Percentiles rank a stretch among this genome's conserved stretches.
Conservation (phyloP, 768 basidiomycete genomes). For the Cystobasidium tubakii region DNA sequence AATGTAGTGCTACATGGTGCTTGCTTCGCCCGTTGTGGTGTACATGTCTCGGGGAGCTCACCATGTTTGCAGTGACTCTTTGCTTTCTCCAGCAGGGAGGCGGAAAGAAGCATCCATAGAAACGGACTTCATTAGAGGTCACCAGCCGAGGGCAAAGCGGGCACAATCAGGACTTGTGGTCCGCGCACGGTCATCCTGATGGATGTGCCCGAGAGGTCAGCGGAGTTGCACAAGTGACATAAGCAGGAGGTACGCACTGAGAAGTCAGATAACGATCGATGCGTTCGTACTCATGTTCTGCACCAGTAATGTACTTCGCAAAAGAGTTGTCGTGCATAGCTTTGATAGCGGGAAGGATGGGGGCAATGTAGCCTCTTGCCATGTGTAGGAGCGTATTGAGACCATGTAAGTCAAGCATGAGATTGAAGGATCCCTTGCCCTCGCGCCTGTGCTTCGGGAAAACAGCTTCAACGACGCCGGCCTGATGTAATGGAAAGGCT, state of each 20-base stretch:
- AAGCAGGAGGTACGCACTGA: background rate
- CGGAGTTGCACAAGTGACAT: background rate
- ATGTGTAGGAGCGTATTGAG: constrained; percentile 28
- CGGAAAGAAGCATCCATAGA: no score
- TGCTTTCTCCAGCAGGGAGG: no score
- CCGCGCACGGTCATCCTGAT: background rate
- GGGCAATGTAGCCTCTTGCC: constrained; percentile 14
- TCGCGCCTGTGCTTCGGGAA: constrained; percentile 38
- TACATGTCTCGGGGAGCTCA: no score
- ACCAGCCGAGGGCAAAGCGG: background rate
- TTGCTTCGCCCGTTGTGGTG: no score
- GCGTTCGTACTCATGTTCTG: constrained; percentile 7
- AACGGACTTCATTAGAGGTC: background rate
- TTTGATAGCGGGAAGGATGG: background rate
- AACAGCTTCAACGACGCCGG: constrained; percentile 27
- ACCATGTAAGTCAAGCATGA: constrained; percentile 40
- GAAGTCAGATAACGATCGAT: background rate
- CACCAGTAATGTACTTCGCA: background rate
- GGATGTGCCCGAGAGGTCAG: background rate
- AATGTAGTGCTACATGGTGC: no score
- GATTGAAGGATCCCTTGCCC: constrained; percentile 17
- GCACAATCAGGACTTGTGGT: background rate
- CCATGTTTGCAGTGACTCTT: no score
- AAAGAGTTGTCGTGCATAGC: constrained; percentile 30
- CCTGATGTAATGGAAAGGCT: background rate